phyloP scores from a whole-genome alignment of 2,329 filamentous ascomycete genomes.

The Botrytis pseudocinerea region DNA sequence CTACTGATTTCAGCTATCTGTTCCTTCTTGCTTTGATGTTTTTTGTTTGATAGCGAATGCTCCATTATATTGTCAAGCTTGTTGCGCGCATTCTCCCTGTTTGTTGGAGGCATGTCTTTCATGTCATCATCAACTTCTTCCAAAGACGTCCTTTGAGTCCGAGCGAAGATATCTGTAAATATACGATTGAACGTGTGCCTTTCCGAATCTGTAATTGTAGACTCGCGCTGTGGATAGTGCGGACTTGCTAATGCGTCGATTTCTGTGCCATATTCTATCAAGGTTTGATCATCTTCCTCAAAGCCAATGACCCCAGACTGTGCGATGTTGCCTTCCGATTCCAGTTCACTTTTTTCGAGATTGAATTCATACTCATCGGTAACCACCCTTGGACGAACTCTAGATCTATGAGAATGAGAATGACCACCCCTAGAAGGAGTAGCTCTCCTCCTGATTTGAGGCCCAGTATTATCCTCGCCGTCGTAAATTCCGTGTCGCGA shows the following conservation, averaged over 20 bases:
- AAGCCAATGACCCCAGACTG: constrained; percentile 21
- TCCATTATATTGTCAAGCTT: constrained; percentile 32
- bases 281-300: constrained; percentile 26
- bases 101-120: not conserved
- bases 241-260: constrained; percentile 30
- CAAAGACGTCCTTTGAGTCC: constrained; percentile 36
- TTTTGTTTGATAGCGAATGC: constrained; percentile 22
- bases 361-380: not conserved
- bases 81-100: constrained; percentile 26
- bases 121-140: not conserved
- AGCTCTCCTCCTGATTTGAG: not conserved
- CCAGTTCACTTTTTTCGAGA: constrained; percentile 16
- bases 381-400: not conserved
- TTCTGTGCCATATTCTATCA: constrained; percentile 27
- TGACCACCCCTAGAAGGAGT: not conserved
- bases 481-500: not conserved
- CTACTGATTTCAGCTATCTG: constrained; percentile 31
- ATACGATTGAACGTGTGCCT: constrained; percentile 52
- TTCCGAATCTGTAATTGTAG: constrained; percentile 60
- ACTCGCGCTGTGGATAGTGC: constrained; percentile 37
- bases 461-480: not conserved
- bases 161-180: constrained; percentile 57
- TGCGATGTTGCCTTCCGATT: constrained; percentile 12
- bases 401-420: not conserved
- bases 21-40: constrained; percentile 24